phyloP scores from a whole-genome alignment of 257 asterid genomes.

The Ocimum tenuiflorum region DNA sequence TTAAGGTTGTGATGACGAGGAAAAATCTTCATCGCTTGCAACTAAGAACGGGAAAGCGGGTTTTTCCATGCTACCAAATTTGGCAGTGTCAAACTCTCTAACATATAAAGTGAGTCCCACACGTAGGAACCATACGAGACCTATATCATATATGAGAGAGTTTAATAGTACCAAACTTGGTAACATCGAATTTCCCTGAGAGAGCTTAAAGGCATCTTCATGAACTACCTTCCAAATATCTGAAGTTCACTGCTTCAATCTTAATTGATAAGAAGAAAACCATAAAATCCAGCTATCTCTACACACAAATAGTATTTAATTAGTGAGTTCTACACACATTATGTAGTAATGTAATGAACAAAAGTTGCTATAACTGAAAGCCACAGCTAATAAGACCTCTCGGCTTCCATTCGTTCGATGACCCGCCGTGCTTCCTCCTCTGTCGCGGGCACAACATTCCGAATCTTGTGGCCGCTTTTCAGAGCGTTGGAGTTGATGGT shows the following conservation, averaged over 20 bases:
- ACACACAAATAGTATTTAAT: not conserved
- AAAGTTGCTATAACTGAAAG: not conserved
- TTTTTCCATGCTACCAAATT: too few species aligned
- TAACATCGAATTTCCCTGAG: too few species aligned
- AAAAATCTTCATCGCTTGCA: not conserved
- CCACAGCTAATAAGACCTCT: constrained; percentile 29
- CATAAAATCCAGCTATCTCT: not conserved
- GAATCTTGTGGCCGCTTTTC: constrained; percentile 40
- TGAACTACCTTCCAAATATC: not conserved
- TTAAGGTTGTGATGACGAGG: not conserved
- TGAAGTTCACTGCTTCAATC: not conserved
- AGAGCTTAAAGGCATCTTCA: not conserved
- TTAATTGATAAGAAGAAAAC: not conserved
- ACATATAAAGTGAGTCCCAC: too few species aligned
- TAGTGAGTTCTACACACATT: not conserved
- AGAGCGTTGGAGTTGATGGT: constrained; percentile 49
- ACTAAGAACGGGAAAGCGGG: too few species aligned
- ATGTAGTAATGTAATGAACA: not conserved
- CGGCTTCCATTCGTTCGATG: constrained; percentile 79
- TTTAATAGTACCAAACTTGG: too few species aligned
- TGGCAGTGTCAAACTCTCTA: too few species aligned
- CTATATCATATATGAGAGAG: too few species aligned
- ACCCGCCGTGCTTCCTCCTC: constrained; percentile 82
- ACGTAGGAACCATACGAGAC: too few species aligned
- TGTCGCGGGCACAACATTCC: constrained; percentile 80